Evolutionary conservation across 2,329 filamentous ascomycete species (phyloP).

Genomic region (Epichloe brachyelytri): DNA sequence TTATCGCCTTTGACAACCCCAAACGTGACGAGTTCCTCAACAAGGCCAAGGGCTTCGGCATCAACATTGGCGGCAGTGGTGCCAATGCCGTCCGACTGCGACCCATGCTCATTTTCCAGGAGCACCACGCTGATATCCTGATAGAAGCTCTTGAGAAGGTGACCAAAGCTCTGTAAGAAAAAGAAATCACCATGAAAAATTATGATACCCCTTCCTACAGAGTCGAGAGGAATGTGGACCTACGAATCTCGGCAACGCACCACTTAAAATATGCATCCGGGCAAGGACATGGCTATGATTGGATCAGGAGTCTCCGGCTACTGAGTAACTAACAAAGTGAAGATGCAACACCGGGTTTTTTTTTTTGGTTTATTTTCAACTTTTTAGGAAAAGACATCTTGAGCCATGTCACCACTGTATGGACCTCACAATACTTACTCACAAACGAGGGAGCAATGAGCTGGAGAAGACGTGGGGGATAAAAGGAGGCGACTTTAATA

Average conservation of each 20-base stretch:
- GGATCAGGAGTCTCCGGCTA: neutral
- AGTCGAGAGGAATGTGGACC: neutral
- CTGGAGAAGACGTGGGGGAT: too few relatives aligned
- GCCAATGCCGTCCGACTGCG: slow-evolving; percentile 62
- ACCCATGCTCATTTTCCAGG: slow-evolving; percentile 88
- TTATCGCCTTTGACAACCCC: slow-evolving; percentile 83
- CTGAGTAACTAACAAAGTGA: neutral
- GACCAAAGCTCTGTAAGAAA: slow-evolving; percentile 30
- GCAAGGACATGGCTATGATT: neutral
- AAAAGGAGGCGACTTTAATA: too few relatives aligned
- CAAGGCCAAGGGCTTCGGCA: slow-evolving; percentile 64
- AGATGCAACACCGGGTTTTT: neutral
- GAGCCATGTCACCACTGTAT: neutral
- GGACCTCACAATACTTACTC: neutral
- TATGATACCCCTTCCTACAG: too few relatives aligned
- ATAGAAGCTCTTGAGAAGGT: slow-evolving; percentile 68
- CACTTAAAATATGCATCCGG: neutral
- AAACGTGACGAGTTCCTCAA: slow-evolving; percentile 65
- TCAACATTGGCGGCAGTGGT: slow-evolving; percentile 82
- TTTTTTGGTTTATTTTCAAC: neutral
- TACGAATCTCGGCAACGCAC: neutral
- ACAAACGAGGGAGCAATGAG: neutral
- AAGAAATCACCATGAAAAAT: too few relatives aligned
- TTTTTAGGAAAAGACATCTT: neutral
- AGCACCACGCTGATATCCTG: slow-evolving; percentile 78